Base-by-base conservation (phyloP, 305 asterid species). In the Fraxinus floribunda region DNA sequence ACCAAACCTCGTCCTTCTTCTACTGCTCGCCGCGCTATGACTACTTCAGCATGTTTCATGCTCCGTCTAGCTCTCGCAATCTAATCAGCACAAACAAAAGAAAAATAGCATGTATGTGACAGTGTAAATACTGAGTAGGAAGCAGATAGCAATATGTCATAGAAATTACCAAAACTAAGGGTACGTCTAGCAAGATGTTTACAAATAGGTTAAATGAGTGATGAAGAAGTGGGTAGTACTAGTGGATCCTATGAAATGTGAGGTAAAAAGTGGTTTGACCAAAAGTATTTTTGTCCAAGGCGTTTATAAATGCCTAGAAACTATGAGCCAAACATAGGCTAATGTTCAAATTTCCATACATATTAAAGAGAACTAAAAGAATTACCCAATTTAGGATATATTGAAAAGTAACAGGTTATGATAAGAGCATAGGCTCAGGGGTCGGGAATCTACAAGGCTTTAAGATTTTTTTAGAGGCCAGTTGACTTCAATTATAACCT, bases 1-100 rank as follows among this genome's bases (percentile, higher is more conserved):
- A 95, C 97, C 89, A 95, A 85, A 76, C 98, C 93, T 35, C 98
- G 89, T 78, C 98, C 99, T 92, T 95, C 99, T 82, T 92, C 97
- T 73, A 95, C 92, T 5, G 99, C 95, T 83, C 94, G 95, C 87
- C 98, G 88, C 57, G 99, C 98, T 86, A 95, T 94, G 77, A 90
- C 98, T 75, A 95, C 99, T 93, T 95, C 97, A 84, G 93, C 93
- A 80, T 94, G 99, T 85, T 91, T 32, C 97, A 95, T 86, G 91
- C 97, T 91, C 88, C 96, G 88, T 84, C 87, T 89, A 77, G 89
- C 90, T 84, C 82, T 90, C 81, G 89, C 90, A 83, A 95, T 93
- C 98, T 93, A 88, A 71, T 81, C 44, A 82, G 16, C 80, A 83
- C 7, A 79, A 75, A 79, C 73, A 64, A 60, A 83, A 20, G 75